Evolutionary conservation across 306 rosid genomes (phyloP), one percentile per base, ranked within the genome.

Genomic region (Ziziphus jujuba): DNA sequence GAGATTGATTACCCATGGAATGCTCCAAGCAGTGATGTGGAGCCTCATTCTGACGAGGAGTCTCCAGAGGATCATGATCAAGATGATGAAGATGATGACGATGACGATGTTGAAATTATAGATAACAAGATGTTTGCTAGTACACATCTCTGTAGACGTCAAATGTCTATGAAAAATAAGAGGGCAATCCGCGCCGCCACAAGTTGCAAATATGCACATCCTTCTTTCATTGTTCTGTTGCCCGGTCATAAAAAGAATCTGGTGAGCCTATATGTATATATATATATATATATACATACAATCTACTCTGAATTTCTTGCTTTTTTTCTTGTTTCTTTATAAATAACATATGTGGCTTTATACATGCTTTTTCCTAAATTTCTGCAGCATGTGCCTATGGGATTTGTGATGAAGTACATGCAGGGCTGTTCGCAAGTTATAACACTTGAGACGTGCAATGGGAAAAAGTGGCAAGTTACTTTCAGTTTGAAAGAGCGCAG

Each of bases 381-480:
- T 67, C 63, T 71, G 84, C 72, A 84, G 89, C 25, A 47, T 59
- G 73, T 77, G 31, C 70, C 73, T 52, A 5, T 34, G 21, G 7
- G n/a, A 6, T 83, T 79, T 63, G 56, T 67, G 56, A 4, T 0
- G 0, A 70, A 76, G 50, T 64, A 79, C 73, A 14, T 83, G 68
- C 56, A 14, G 20, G 7, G n/a, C 1, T 7, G 56, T 48, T 20
- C 24, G 0, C n/a, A 25, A 50, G 4, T 45, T 34, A 13, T 75
- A 4, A 66, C 59, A 47, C 60, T 83, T 19, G 66, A 66, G 66
- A 72, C 34, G 63, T 57, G 21, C 3, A 7, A 56, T 47, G 73
- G 74, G 10, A 17, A 59, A 19, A 49, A 28, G 9, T 72, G 80
- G 84, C 3, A 48, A 2, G 74, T 56, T 9, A 7, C 0, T 28